Base-by-base conservation (phyloP, 768 basidiomycete genomes). In the Daedaleopsis nitida region DNA sequence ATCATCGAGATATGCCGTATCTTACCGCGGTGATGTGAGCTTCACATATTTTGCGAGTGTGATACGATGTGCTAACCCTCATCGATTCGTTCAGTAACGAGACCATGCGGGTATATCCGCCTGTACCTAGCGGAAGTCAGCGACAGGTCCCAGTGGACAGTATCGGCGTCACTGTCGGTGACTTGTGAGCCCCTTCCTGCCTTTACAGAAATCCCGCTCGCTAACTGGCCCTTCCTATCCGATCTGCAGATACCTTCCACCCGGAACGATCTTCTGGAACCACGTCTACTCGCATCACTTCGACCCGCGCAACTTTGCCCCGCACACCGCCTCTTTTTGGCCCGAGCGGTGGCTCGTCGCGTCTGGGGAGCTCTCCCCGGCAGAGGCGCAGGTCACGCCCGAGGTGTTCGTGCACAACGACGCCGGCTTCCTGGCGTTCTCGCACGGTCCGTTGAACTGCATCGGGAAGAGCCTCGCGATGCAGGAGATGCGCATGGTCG, bases 371-470 rank as follows among this genome's bases (percentile, higher is more conserved):
- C 39, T 42, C 39, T 42, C 39, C 11, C 5, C 17, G 11, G 11
- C 11, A 3, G 39, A 42, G 3, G 39, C 39, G 13, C 39, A 42
- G 3, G 11, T 42, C 39, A 3, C 39, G 39, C 11, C 13, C 39
- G 39, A 11, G 39, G 11, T 11, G 39, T 42, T 63, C 47, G 58
- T 68, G 48, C 59, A 65, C 52, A 72, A 78, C 60, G 19, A 63
- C 16, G 51, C 52, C 51, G 77, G 70, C 12, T 80, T 75, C 69
- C 72, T 77, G 42, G 78, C 81, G 3, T 80, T 80, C 64, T 79
- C 78, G 21, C 68, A 71, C 43, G 83, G 84, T 0, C 81, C 82
- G 12, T 75, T 78, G 14, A 81, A 81, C 62, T 85, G 84, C 63
- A 77, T 75, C 12, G 83, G 83, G 19, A 78, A 75, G 64, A 64